Base-by-base conservation (phyloP, 352 stramenopile genomes). In the Thalassiosira exigua region DNA sequence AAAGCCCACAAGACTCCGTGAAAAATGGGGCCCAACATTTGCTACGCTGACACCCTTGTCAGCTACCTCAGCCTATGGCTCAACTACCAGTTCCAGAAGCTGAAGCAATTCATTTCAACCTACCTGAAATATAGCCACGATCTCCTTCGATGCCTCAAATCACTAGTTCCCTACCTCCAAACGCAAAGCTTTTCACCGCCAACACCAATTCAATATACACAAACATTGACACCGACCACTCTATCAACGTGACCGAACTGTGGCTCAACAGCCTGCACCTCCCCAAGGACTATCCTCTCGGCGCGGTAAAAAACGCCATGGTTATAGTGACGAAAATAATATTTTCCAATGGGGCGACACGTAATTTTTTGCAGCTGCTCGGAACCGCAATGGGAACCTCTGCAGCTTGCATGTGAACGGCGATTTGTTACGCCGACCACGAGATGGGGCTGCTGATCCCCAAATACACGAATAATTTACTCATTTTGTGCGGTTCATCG, bases 321-420 rank as follows among this genome's bases (percentile, higher is more conserved):
- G 27, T 33, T 14, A 2, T 69, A 2, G 21, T 75, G 0, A 81
- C 71, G 62, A 26, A 22, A 71, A 71, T 42, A 81, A 81, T 29
- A 54, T 81, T 12, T 76, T 81, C 33, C 33, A 70, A 30, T 76
- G 24, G n/a, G 72, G 72, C 33, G 44, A 76, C 30, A 19, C 60
- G 7, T 67, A 59, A n/a, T 9, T 75, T 75, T 24, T 27, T 70
- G 2, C 62, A 81, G 59, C 42, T 66, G 7, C 14, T 69, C 0
- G 72, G 72, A n/a, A 81, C 72, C 3, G 72, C 64, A 0, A 81
- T 81, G 62, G 72, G 66, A 3, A 81, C 65, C 19, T 71, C 53
- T 4, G 29, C 57, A 14, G 72, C 72, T 17, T 44, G 29, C 12
- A 61, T 76, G 33, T 81, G 53, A 56, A 65, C 72, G 4, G 71